These are phyloP conservation scores for Sonneratia alba DNA, from an alignment of 345 rosid genomes.

Conservation along the genomic window DNA sequence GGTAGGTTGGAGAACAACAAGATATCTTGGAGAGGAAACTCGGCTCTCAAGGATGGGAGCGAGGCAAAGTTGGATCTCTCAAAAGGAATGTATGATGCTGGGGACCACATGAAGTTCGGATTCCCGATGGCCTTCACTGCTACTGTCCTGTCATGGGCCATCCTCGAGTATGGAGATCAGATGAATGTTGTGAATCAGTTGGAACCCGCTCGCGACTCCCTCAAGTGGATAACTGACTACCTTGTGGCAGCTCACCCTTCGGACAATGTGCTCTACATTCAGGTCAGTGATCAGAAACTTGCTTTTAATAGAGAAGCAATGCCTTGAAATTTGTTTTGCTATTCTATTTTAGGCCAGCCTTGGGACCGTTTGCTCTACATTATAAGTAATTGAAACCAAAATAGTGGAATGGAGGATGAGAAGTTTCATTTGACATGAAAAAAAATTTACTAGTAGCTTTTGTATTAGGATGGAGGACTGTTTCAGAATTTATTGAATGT, in stretches of 20 bases:
- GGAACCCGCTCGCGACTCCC: constrained; percentile 57
- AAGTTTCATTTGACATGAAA: neutral
- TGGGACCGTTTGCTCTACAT: neutral
- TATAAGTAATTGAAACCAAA: neutral
- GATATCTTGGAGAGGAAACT: constrained; percentile 90
- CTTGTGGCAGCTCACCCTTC: constrained; percentile 71
- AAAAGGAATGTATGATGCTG: constrained; percentile 89
- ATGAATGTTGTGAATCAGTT: constrained; percentile 61
- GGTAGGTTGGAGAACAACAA: constrained; percentile 57
- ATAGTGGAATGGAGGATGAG: neutral
- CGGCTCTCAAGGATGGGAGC: constrained; percentile 71
- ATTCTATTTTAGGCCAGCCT: neutral
- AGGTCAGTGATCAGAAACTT: constrained; percentile 33
- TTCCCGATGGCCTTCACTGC: constrained; percentile 95
- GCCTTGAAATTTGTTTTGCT: neutral
- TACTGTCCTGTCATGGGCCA: constrained; percentile 79
- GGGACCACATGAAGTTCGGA: constrained; percentile 91
- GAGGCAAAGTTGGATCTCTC: constrained; percentile 55
- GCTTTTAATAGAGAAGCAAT: neutral
- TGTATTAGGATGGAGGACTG: neutral
- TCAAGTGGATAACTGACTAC: constrained; percentile 85
- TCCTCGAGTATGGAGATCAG: constrained; percentile 94
- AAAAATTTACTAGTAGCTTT: neutral
- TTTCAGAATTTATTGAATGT: neutral
- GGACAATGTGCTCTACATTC: constrained; percentile 62